Percentiles rank a stretch among this genome's conserved stretches.
These are phyloP conservation scores for Mrakia gelida DNA, from an alignment of 768 basidiomycete species.

Conservation along the genomic window DNA sequence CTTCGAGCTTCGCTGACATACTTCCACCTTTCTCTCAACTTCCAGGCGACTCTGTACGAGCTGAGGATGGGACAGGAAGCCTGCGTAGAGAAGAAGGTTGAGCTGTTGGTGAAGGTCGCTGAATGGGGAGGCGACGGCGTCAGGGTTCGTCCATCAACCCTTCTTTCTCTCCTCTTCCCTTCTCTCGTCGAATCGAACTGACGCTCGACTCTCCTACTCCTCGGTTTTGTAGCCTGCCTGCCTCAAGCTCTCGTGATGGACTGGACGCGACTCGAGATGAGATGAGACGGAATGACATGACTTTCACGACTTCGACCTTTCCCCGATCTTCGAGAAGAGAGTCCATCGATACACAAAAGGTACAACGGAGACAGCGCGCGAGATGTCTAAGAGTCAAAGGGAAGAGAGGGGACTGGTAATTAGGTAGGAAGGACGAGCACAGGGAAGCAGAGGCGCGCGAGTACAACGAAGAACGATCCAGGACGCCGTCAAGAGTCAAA, in stretches of 20 bases:
- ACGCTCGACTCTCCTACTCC: not conserved
- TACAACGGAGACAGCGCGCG: no score
- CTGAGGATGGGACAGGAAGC: slow-evolving; percentile 13
- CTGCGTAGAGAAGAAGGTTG: slow-evolving; percentile 19
- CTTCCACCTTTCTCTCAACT: not conserved
- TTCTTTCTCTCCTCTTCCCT: not conserved
- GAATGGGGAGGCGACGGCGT: slow-evolving; percentile 27
- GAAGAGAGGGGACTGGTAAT: no score
- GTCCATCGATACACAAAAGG: not conserved
- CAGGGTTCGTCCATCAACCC: not conserved
- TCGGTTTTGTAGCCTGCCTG: slow-evolving; percentile 22
- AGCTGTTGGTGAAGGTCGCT: slow-evolving; percentile 14
- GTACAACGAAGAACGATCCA: no score
- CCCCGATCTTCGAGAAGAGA: no score
- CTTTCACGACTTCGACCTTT: not conserved
- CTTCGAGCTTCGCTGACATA: not conserved
- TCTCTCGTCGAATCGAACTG: not conserved
- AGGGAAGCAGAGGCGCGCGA: no score
- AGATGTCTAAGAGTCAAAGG: no score
- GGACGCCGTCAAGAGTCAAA: not conserved
- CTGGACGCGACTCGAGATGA: not conserved
- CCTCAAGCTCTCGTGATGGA: slow-evolving; percentile 20
- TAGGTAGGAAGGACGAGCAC: no score
- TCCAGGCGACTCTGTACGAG: slow-evolving; percentile 28
- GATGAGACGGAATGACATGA: not conserved